A percentile compares a stretch with the other conserved stretches of the same genome.
Conservation (phyloP, 2,329 filamentous ascomycete genomes). For the Tolypocladium pustulatum region DNA sequence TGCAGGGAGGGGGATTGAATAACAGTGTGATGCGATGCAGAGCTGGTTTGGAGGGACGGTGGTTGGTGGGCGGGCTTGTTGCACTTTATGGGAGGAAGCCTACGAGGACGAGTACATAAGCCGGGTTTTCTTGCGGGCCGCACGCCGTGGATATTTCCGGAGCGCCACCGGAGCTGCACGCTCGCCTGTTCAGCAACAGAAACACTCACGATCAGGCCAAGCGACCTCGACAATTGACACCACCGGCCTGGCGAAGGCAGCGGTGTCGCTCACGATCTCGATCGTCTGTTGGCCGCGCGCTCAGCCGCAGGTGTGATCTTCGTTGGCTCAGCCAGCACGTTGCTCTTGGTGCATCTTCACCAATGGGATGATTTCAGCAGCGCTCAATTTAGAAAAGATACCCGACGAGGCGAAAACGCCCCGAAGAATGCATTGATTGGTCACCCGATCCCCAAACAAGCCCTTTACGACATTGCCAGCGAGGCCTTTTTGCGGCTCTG, state of each 20-base stretch:
- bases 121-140: conserved; percentile 16
- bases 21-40: neutral
- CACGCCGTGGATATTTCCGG: neutral
- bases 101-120: no score
- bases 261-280: neutral
- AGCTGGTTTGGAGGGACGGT: neutral
- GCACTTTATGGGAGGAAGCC: neutral
- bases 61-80: neutral
- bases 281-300: neutral
- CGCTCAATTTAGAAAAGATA: neutral
- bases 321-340: neutral
- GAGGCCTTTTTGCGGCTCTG: neutral
- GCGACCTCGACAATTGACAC: neutral
- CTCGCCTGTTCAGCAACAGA: neutral
- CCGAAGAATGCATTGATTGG: neutral
- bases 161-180: neutral
- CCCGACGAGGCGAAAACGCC: neutral
- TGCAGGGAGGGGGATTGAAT: neutral
- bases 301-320: neutral
- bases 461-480: neutral
- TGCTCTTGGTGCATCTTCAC: neutral
- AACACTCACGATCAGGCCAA: neutral
- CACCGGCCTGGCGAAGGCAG: neutral
- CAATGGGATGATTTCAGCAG: neutral
- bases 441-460: neutral